A percentile compares a stretch with the other conserved stretches of the same genome.
Conservation (phyloP, 768 basidiomycete genomes). For the Boletellus ananiceps region DNA sequence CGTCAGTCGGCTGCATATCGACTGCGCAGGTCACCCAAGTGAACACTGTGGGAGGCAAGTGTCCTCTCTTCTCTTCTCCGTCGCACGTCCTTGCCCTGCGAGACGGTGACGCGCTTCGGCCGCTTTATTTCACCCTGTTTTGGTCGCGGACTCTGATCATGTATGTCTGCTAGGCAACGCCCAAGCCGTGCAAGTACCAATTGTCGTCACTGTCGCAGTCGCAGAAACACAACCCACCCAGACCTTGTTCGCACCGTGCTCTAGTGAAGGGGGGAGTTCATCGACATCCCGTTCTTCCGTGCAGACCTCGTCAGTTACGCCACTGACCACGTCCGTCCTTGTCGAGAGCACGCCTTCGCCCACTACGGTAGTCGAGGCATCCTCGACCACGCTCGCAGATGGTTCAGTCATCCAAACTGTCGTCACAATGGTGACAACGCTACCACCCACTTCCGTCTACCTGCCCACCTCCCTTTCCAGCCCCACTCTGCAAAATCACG, state of each 20-base stretch:
- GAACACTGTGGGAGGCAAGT: constrained; percentile 36
- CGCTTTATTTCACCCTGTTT: neutral
- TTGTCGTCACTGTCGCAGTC: constrained; percentile 35
- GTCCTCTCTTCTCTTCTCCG: neutral
- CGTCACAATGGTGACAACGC: constrained; percentile 37
- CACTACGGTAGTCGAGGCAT: constrained; percentile 26
- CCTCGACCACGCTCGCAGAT: constrained; percentile 37
- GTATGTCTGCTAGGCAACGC: constrained; percentile 19
- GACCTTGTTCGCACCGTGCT: constrained; percentile 42
- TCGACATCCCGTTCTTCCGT: constrained; percentile 7
- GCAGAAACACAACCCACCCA: constrained; percentile 27
- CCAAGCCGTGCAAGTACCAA: constrained; percentile 37
- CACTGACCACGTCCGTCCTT: constrained; percentile 22
- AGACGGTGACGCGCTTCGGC: constrained; percentile 19
- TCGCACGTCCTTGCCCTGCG: neutral
- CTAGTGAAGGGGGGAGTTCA: constrained; percentile 14
- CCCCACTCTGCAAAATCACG: constrained; percentile 15
- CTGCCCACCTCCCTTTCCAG: constrained; percentile 13
- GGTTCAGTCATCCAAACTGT: constrained; percentile 37
- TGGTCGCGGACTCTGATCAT: constrained; percentile 12
- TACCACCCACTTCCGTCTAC: constrained; percentile 30
- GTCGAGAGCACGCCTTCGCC: constrained; percentile 32
- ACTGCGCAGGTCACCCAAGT: constrained; percentile 25
- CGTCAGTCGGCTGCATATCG: constrained; percentile 28
- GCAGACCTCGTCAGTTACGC: constrained; percentile 5